Percentiles rank a stretch among this genome's conserved stretches.
These are phyloP conservation scores for Rhodomyrtus psidioides DNA, from an alignment of 441 rosid species.

Conservation along the genomic window DNA sequence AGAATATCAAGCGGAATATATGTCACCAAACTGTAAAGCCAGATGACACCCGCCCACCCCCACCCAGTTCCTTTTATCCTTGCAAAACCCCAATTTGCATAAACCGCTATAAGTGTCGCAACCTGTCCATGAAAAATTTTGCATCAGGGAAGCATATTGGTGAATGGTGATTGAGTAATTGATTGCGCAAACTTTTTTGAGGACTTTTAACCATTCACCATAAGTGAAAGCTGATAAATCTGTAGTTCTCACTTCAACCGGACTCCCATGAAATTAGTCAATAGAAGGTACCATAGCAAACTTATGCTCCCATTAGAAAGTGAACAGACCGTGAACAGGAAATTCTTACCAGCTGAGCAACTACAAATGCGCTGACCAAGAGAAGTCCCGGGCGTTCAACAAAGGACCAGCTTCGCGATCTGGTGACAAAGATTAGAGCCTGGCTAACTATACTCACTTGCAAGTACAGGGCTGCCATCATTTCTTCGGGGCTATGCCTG, in stretches of 20 bases:
- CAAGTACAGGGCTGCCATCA: neutral
- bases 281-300: neutral
- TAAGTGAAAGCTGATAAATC: neutral
- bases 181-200: neutral
- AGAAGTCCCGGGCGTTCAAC: neutral
- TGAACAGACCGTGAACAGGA: neutral
- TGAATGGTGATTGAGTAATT: neutral
- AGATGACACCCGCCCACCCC: neutral
- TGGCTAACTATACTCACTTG: neutral
- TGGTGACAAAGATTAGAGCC: neutral
- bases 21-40: neutral
- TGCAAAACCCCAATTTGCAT: neutral
- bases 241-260: neutral
- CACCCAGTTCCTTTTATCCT: neutral
- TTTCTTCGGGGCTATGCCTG: fast-evolving
- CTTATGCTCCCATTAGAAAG: neutral
- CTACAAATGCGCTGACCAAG: neutral
- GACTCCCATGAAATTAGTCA: neutral
- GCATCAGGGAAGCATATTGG: neutral
- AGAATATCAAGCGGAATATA: neutral
- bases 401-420: neutral
- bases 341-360: neutral
- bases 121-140: neutral
- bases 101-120: neutral
- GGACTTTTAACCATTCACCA: neutral